These are phyloP conservation scores for Pleurotus tuoliensis DNA, from an alignment of 768 basidiomycete species.

Conservation along the genomic window DNA sequence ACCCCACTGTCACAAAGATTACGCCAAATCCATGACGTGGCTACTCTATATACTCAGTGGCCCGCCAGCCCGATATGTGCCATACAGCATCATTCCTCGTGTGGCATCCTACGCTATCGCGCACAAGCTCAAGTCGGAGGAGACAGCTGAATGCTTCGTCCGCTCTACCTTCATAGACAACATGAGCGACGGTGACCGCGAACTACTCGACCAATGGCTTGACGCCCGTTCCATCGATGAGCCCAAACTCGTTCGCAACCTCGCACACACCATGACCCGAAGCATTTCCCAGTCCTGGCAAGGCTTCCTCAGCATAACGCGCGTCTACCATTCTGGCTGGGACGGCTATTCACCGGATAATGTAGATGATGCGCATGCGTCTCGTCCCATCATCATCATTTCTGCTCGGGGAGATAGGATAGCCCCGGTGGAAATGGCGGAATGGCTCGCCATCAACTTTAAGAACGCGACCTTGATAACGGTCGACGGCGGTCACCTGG, in stretches of 20 bases:
- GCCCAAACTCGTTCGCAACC: conserved; percentile 36
- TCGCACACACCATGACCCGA: conserved; percentile 37
- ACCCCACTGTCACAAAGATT: conserved; percentile 40
- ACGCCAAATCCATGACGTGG: conserved; percentile 43
- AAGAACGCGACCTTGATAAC: conserved; percentile 36
- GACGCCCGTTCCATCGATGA: conserved; percentile 34
- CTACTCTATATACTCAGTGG: conserved; percentile 42
- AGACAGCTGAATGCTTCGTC: conserved; percentile 38
- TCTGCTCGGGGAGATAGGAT: conserved; percentile 38
- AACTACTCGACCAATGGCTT: conserved; percentile 38
- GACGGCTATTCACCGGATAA: conserved; percentile 36
- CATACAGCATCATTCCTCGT: conserved; percentile 32
- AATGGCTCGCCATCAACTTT: conserved; percentile 46
- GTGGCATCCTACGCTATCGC: conserved; percentile 28
- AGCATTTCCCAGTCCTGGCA: conserved; percentile 50
- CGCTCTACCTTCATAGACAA: conserved; percentile 30
- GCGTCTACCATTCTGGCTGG: conserved; percentile 49
- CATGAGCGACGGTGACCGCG: conserved; percentile 32
- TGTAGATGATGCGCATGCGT: conserved; percentile 41
- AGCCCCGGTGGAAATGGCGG: conserved; percentile 37
- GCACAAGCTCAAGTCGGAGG: conserved; percentile 31
- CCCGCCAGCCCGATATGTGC: conserved; percentile 37
- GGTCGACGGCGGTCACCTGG: conserved; percentile 48
- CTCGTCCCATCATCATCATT: conserved; percentile 42
- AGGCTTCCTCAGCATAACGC: conserved; percentile 42